Evolutionary conservation across 2,329 filamentous ascomycete species (phyloP), one percentile per base, ranked within the genome.

Genomic region (Penicillium oxalicum): DNA sequence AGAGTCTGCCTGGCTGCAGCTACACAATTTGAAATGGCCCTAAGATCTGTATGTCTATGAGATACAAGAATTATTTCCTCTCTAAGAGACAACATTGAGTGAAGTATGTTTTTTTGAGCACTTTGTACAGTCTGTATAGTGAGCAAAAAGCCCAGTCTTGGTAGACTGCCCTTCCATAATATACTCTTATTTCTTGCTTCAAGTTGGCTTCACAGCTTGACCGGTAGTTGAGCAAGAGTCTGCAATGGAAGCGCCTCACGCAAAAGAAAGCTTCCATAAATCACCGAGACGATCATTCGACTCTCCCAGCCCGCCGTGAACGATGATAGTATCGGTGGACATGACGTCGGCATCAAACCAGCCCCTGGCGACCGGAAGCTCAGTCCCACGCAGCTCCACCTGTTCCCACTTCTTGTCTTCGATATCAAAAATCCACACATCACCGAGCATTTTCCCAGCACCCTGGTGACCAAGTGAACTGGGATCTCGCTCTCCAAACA

Each of bases 401-500:
- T 64, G 51, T 4, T 43, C 46, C 74, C 74, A 76, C 9, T 26
- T 57, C 36, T 60, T 45, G 1, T 42, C 50, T 18, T 57, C 52
- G 12, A 74, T 49, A 42, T 72, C 66, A 53, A 70, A 80, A 0
- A 68, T 62, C 77, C 77, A 81, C 0, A 73, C 68, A 59, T 81
- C 76, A 2, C 59, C 57, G 39, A 79, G 51, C 77, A 81, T 80
- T 62, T 79, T 80, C 0, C 78, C 77, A 0, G 77, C 77, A 0
- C 77, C 78, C 40, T 72, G 71, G 58, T 81, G 77, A 0, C 77
- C 78, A 7, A 78, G 58, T 1, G 68, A 69, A 48, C 74, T 78
- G 0, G 77, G 78, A 59, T 80, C 76, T 2, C 66, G 68, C 57
- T 81, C 77, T 4, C 78, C 77, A 54, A 81, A 80, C 45, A 78